Evolutionary conservation across 2,329 filamentous ascomycete species (phyloP).

Genomic region (Neopestalotiopsis clavispora): DNA sequence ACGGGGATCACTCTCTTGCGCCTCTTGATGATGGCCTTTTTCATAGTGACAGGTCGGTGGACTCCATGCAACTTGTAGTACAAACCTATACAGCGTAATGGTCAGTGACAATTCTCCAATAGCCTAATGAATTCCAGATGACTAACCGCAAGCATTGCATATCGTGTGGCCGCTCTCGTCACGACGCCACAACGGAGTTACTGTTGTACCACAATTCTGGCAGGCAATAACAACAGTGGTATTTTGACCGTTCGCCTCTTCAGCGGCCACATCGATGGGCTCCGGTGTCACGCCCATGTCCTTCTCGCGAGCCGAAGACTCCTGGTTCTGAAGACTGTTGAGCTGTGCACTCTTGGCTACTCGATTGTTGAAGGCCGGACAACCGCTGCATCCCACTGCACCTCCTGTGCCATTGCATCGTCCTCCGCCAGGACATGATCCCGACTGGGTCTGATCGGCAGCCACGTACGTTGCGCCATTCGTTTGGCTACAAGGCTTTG

Average conservation of each 20-base stretch:
- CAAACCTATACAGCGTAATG: conserved; percentile 61
- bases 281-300: conserved; percentile 42
- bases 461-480: conserved; percentile 73
- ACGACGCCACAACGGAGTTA: conserved; percentile 93
- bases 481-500: conserved; percentile 44
- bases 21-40: conserved; percentile 95
- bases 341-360: conserved; percentile 85
- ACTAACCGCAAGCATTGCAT: conserved; percentile 95
- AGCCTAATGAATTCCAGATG: not conserved
- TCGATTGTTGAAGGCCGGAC: conserved; percentile 96
- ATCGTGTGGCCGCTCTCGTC: conserved; percentile 96
- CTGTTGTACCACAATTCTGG: conserved; percentile 95
- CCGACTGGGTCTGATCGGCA: conserved; percentile 74
- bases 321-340: conserved; percentile 65
- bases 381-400: conserved; percentile 92
- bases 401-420: conserved; percentile 96
- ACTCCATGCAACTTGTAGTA: conserved; percentile 97
- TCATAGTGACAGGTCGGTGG: conserved; percentile 96
- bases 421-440: conserved; percentile 94
- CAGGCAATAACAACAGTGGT: conserved; percentile 83
- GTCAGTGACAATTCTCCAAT: not conserved
- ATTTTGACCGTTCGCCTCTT: conserved; percentile 47
- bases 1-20: conserved; percentile 93
- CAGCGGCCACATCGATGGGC: conserved; percentile 55
- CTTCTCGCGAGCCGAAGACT: conserved; percentile 29